These are phyloP conservation scores for Sporothrix globosa DNA, from an alignment of 2,329 filamentous ascomycete genomes.

Conservation along the genomic window DNA sequence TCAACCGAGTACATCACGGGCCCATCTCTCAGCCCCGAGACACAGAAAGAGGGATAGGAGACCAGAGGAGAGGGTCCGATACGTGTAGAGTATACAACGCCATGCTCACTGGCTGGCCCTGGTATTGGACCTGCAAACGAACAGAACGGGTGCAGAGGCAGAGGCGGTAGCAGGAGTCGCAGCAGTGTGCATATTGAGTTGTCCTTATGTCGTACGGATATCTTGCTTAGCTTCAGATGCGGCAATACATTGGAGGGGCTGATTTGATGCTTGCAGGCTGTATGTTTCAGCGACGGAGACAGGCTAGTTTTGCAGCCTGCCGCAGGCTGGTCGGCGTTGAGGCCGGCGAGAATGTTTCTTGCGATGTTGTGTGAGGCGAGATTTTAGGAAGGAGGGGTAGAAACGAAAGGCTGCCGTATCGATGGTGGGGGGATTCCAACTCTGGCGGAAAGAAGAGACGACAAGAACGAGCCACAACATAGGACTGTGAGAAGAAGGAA, in stretches of 20 bases:
- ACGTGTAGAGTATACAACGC: background rate
- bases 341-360: slow-evolving; percentile 4
- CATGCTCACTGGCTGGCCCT: background rate
- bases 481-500: background rate
- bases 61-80: background rate
- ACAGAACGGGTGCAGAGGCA: background rate
- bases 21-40: background rate
- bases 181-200: background rate
- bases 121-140: background rate
- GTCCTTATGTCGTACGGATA: background rate
- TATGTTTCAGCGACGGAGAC: too few relatives aligned
- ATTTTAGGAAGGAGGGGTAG: too few relatives aligned
- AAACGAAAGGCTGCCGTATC: too few relatives aligned
- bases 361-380: slow-evolving; percentile 1
- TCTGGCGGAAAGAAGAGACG: slow-evolving; percentile 1
- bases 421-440: background rate
- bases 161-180: background rate
- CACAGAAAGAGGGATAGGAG: background rate
- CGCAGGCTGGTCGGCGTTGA: background rate
- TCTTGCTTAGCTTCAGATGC: background rate
- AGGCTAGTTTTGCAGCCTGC: background rate
- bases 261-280: background rate
- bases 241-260: background rate
- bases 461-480: background rate
- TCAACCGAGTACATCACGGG: background rate